These are phyloP conservation scores for Mollisia scopiformis DNA, from an alignment of 2,329 filamentous ascomycete genomes.

Conservation along the genomic window DNA sequence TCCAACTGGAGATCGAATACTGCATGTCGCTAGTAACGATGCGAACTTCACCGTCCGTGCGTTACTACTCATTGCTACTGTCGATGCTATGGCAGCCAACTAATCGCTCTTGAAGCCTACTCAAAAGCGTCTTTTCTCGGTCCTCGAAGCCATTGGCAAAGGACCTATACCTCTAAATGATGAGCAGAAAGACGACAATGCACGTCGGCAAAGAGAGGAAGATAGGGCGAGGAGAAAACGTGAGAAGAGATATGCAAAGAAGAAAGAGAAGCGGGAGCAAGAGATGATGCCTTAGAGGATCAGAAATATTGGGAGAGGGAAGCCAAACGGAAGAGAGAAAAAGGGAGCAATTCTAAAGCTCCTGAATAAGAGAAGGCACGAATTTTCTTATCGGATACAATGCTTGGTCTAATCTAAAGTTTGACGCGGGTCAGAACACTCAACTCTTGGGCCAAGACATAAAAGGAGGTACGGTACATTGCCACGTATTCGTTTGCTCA, in stretches of 20 bases:
- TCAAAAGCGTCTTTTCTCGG: neutral
- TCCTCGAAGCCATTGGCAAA: neutral
- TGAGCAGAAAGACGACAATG: neutral
- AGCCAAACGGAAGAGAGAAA: no score
- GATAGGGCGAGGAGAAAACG: neutral
- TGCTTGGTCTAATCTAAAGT: no score
- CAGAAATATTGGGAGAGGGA: neutral
- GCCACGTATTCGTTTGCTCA: no score
- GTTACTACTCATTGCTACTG: conserved; percentile 5
- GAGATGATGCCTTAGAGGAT: neutral
- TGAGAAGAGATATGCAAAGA: neutral
- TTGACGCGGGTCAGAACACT: no score
- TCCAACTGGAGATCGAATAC: neutral
- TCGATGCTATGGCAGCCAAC: neutral
- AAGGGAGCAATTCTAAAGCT: neutral
- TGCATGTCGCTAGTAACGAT: conserved; percentile 11
- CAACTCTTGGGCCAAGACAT: no score
- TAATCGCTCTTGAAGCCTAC: neutral
- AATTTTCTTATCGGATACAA: no score
- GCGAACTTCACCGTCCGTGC: conserved; percentile 9
- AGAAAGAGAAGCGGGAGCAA: no score
- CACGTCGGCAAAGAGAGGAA: neutral
- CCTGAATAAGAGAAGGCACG: neutral
- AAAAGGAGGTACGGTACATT: no score
- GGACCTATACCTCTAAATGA: neutral